Conservation (phyloP, 2,329 filamentous ascomycete genomes). For the Arthroderma sp. region DNA sequence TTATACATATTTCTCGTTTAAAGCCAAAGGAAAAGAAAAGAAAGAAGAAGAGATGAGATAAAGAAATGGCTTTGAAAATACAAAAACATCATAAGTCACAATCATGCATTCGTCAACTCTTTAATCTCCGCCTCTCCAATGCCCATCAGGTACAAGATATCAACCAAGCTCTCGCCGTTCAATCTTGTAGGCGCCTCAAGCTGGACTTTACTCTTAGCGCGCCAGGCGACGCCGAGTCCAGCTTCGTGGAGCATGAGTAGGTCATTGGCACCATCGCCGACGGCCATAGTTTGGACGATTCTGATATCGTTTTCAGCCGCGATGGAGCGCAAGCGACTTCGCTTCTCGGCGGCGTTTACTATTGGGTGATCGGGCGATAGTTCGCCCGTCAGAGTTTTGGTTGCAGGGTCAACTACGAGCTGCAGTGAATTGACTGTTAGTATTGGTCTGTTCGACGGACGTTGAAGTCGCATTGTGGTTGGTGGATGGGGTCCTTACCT, state of each 20-base stretch:
- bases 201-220: constrained; percentile 52
- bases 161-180: constrained; percentile 44
- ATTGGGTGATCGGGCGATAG: constrained; percentile 42
- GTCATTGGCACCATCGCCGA: constrained; percentile 54
- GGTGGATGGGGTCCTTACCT: constrained; percentile 35
- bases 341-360: constrained; percentile 47
- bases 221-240: constrained; percentile 49
- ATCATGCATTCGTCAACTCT: constrained; percentile 21
- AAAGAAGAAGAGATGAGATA: too few relatives aligned
- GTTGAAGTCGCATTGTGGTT: background rate
- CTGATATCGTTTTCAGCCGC: constrained; percentile 42
- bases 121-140: constrained; percentile 37
- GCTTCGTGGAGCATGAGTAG: constrained; percentile 51
- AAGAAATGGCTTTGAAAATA: background rate
- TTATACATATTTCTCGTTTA: too few relatives aligned
- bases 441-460: background rate
- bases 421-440: constrained; percentile 9
- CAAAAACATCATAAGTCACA: background rate
- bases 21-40: background rate
- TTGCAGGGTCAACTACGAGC: constrained; percentile 36
- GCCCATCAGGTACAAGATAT: constrained; percentile 47
- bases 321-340: constrained; percentile 40
- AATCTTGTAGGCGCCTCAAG: constrained; percentile 45
- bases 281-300: constrained; percentile 42
- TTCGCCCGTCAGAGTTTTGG: constrained; percentile 43